Evolutionary conservation across 306 rosid genomes (phyloP).

Genomic region (Prunus kanzakura): DNA sequence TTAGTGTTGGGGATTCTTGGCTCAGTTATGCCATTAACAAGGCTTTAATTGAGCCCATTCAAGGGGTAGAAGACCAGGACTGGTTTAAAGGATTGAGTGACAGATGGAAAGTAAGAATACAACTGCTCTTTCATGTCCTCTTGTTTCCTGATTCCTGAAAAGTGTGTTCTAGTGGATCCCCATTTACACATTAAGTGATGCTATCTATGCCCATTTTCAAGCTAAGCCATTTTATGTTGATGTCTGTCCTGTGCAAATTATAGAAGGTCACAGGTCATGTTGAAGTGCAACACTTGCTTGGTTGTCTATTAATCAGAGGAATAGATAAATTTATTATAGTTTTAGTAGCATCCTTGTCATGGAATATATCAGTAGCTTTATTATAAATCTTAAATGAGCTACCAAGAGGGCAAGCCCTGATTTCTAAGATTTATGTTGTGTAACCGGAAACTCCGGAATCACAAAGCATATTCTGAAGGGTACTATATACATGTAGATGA

Average conservation of each 20-base stretch:
- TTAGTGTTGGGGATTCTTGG: constrained; percentile 91
- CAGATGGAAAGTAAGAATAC: constrained; percentile 85
- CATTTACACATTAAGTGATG: background rate
- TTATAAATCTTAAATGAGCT: background rate
- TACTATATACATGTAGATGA: background rate
- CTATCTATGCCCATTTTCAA: background rate
- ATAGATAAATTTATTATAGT: background rate
- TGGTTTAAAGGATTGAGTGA: constrained; percentile 75
- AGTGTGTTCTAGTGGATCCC: background rate
- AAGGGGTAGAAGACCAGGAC: constrained; percentile 74
- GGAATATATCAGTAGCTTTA: background rate
- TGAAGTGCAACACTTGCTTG: background rate
- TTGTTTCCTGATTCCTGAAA: background rate
- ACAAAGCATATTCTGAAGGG: background rate
- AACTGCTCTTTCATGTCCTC: constrained; percentile 16
- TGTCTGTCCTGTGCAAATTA: background rate
- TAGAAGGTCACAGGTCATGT: background rate
- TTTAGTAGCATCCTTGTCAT: background rate
- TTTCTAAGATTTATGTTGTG: background rate
- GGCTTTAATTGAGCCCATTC: constrained; percentile 68
- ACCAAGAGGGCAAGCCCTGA: background rate
- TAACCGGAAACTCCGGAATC: background rate
- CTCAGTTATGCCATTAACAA: constrained; percentile 61
- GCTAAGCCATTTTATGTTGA: background rate
- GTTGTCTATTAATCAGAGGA: background rate